Evolutionary conservation across 1,139 yeast genomes (phyloP).

Genomic region (Geotrichum carabidarum): DNA sequence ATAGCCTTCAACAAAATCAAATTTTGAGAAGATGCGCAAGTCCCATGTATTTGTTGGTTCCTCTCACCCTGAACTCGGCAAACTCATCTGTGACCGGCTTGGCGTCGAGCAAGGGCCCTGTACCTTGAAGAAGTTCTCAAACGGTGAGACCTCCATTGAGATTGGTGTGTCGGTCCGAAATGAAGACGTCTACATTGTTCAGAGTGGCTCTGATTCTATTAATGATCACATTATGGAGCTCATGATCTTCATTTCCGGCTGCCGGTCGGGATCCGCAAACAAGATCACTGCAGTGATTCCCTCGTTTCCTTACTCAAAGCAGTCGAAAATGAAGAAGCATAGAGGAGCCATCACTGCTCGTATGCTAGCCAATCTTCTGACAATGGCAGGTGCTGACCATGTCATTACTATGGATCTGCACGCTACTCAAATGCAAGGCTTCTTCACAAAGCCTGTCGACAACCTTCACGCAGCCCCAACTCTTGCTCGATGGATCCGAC

Average conservation of each 20-base stretch:
- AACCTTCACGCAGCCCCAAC: constrained; percentile 95
- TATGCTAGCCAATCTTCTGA: constrained; percentile 89
- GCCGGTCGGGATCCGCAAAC: constrained; percentile 95
- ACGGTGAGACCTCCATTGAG: constrained; percentile 95
- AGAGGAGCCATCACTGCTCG: constrained; percentile 99
- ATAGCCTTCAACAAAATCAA: background rate
- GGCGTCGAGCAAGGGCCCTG: constrained; percentile 95
- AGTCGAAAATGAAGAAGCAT: constrained; percentile 95
- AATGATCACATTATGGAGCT: constrained; percentile 97
- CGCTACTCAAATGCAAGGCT: constrained; percentile 99
- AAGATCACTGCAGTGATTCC: constrained; percentile 97
- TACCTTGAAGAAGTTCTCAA: constrained; percentile 82
- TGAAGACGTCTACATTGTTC: constrained; percentile 93
- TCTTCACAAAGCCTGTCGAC: constrained; percentile 94
- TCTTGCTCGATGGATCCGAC: constrained; percentile 92
- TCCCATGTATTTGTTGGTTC: constrained; percentile 94
- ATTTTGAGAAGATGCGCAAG: constrained; percentile 63
- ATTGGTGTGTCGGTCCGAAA: constrained; percentile 93
- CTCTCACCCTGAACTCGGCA: constrained; percentile 91
- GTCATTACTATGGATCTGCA: constrained; percentile 97
- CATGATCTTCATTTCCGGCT: constrained; percentile 85
- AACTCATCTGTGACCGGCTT: constrained; percentile 78
- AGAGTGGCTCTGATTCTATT: constrained; percentile 81
- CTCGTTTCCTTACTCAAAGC: constrained; percentile 95
- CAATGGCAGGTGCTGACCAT: constrained; percentile 99